These are phyloP conservation scores for Trichosporon sp. DNA, from an alignment of 1,284 basidiomycete genomes.

Conservation along the genomic window DNA sequence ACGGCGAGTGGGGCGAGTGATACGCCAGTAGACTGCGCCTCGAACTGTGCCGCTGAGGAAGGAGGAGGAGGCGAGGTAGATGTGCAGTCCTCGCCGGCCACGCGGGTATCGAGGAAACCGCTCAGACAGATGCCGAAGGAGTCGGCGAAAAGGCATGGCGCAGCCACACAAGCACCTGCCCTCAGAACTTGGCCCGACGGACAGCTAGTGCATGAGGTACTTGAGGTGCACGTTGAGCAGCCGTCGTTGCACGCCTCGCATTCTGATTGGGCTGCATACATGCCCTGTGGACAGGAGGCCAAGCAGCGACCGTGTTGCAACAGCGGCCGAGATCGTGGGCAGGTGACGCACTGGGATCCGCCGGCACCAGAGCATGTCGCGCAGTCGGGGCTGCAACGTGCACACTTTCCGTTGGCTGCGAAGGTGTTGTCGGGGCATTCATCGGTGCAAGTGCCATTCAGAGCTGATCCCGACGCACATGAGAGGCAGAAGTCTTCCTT, in stretches of 20 bases:
- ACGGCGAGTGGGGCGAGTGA: background rate
- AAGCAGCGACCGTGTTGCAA: background rate
- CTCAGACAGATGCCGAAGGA: conserved; percentile 6
- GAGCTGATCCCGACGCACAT: background rate
- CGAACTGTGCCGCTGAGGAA: background rate
- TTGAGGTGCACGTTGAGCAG: background rate
- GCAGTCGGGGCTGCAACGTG: background rate
- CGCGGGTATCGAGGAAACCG: background rate
- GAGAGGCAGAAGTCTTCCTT: background rate
- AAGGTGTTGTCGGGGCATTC: background rate
- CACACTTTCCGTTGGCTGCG: background rate
- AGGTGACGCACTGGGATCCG: background rate
- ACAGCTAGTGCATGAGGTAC: background rate
- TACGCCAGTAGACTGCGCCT: background rate
- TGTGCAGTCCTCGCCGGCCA: background rate
- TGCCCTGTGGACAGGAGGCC: background rate
- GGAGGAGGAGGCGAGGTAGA: background rate
- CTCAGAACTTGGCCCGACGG: background rate
- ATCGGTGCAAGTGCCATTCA: background rate
- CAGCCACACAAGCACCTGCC: background rate
- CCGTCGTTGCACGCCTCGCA: background rate
- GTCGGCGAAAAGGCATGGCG: background rate
- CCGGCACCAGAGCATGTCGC: background rate
- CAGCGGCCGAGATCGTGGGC: background rate
- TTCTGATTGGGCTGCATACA: background rate